Evolutionary conservation across 768 basidiomycete species (phyloP).

Genomic region (Postia placenta): DNA sequence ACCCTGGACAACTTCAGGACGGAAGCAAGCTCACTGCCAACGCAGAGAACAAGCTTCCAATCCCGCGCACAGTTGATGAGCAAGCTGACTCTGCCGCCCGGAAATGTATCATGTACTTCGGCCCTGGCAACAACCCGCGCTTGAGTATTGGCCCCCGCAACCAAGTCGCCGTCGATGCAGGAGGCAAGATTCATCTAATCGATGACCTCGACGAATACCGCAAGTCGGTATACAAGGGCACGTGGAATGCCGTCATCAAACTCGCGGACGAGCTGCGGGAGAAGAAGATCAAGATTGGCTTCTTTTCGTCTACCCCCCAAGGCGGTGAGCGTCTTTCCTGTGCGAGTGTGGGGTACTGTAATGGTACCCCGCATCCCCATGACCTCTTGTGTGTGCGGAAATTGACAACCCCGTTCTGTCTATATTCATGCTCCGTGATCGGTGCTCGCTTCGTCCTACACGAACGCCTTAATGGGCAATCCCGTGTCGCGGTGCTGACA

Average conservation of each 20-base stretch:
- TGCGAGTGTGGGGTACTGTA: background rate
- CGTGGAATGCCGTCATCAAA: constrained; percentile 79
- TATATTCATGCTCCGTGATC: background rate
- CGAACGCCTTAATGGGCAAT: background rate
- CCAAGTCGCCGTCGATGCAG: constrained; percentile 84
- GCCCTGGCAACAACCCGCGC: constrained; percentile 79
- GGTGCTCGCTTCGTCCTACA: background rate
- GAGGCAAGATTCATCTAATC: constrained; percentile 78
- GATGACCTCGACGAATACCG: constrained; percentile 78
- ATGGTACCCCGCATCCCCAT: background rate
- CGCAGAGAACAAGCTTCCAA: constrained; percentile 55
- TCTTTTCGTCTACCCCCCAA: constrained; percentile 95
- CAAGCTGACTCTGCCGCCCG: constrained; percentile 85
- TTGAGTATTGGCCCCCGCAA: constrained; percentile 78
- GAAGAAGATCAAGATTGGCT: constrained; percentile 84
- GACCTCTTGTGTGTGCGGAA: constrained; percentile 9
- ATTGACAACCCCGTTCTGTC: constrained; percentile 18
- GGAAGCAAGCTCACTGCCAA: constrained; percentile 35
- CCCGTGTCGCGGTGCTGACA: no score
- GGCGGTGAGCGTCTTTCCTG: constrained; percentile 50
- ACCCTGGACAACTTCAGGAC: constrained; percentile 44
- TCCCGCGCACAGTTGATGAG: constrained; percentile 73
- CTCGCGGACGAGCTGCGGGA: constrained; percentile 81
- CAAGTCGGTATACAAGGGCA: constrained; percentile 62
- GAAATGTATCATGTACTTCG: constrained; percentile 79